Conservation (phyloP, 179 eudicot genomes). For the Pouteria campechiana region DNA sequence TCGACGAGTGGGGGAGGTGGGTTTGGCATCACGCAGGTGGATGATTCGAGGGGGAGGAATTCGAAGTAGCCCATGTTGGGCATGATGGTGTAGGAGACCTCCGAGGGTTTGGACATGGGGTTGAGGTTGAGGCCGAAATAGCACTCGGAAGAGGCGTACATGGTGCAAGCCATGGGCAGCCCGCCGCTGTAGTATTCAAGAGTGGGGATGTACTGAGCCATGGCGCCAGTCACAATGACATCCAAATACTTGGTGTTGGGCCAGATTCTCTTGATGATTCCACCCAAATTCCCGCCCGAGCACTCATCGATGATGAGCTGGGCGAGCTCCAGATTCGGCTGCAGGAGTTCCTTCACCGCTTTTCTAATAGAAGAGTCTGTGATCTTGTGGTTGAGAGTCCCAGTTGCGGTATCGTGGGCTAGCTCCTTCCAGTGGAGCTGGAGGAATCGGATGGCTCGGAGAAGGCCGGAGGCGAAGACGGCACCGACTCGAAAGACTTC, state of each 20-base stretch:
- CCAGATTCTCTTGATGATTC: constrained; percentile 16
- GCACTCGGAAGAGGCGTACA: constrained; percentile 27
- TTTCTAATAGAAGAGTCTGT: constrained; percentile 11
- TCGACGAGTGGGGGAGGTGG: constrained; percentile 6
- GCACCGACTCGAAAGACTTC: constrained; percentile 22
- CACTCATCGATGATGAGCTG: constrained; percentile 10
- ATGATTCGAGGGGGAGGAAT: constrained; percentile 16
- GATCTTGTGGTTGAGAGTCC: constrained; percentile 8
- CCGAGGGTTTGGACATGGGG: constrained; percentile 16
- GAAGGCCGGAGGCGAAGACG: constrained; percentile 19
- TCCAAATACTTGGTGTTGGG: constrained; percentile 21
- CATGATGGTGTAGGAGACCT: constrained; percentile 22
- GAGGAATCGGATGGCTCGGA: constrained; percentile 22
- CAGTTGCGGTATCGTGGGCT: constrained; percentile 12
- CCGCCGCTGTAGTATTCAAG: constrained; percentile 18
- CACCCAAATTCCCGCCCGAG: constrained; percentile 11
- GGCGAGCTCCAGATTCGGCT: constrained; percentile 13
- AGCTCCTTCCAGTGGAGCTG: constrained; percentile 17
- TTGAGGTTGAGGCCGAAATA: constrained; percentile 20
- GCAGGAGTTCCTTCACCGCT: constrained; percentile 1
- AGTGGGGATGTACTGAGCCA: constrained; percentile 21
- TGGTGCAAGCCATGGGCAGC: constrained; percentile 12
- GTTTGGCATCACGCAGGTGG: neutral
- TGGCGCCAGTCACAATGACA: constrained; percentile 23
- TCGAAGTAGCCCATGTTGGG: constrained; percentile 28